Conservation (phyloP, 352 stramenopile genomes). For the Phytophthora quininea region DNA sequence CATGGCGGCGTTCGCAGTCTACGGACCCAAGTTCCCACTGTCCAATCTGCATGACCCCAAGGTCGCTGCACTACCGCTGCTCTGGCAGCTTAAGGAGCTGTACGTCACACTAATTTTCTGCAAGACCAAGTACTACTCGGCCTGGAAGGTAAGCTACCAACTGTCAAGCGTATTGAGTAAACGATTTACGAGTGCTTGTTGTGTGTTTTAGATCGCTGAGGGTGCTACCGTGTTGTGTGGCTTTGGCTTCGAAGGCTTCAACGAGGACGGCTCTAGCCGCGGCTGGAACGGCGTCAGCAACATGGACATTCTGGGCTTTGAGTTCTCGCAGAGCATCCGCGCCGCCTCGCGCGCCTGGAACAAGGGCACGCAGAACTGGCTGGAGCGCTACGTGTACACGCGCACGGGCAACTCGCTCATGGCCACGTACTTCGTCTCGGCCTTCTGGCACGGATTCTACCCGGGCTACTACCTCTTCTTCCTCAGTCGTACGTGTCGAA, state of each 20-base stretch:
- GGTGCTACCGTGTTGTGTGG: conserved; percentile 83
- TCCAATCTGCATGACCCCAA: conserved; percentile 54
- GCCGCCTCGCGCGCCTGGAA: conserved; percentile 94
- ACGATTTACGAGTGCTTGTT: conserved; percentile 2
- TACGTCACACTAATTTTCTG: conserved; percentile 93
- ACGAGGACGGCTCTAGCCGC: conserved; percentile 81
- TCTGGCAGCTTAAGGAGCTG: conserved; percentile 74
- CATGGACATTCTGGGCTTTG: conserved; percentile 96
- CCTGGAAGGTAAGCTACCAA: conserved; percentile 88
- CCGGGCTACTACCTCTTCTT: conserved; percentile 98
- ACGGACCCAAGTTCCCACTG: conserved; percentile 57
- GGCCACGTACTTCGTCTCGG: conserved; percentile 94
- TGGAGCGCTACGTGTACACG: conserved; percentile 97
- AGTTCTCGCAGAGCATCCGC: conserved; percentile 92
- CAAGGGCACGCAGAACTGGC: conserved; percentile 96
- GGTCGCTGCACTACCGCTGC: conserved; percentile 54
- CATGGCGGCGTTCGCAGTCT: conserved; percentile 62
- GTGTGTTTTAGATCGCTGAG: conserved; percentile 56
- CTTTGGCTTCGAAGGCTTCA: conserved; percentile 95
- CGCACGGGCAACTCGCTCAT: conserved; percentile 93
- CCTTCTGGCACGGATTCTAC: conserved; percentile 99
- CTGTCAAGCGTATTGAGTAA: conserved; percentile 1
- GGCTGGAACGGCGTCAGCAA: conserved; percentile 96
- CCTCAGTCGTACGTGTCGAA: conserved; percentile 57
- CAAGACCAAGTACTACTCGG: conserved; percentile 96